A percentile compares a stretch with the other conserved stretches of the same genome.
Conservation (phyloP, 768 basidiomycete genomes). For the Mrakia hoshinonis region DNA sequence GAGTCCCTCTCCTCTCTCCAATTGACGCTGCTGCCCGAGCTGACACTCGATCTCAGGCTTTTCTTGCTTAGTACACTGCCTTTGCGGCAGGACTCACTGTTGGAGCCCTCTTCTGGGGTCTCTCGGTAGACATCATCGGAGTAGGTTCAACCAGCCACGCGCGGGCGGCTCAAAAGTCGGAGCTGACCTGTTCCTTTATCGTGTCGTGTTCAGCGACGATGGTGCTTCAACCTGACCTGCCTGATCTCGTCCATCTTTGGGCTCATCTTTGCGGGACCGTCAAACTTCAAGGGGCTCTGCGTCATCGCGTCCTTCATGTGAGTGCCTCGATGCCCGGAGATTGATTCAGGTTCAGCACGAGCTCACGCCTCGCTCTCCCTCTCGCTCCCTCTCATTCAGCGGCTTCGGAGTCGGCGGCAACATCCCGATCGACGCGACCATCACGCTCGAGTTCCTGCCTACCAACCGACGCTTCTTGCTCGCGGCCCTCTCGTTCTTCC, state of each 20-base stretch:
- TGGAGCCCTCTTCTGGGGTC: too few species aligned
- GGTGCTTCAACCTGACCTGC: conserved; percentile 44
- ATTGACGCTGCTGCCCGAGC: conserved; percentile 15
- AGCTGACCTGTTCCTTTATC: too few species aligned
- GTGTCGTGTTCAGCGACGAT: too few species aligned
- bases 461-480: conserved; percentile 45
- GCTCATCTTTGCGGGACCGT: conserved; percentile 40
- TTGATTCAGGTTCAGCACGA: not conserved
- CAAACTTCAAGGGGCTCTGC: conserved; percentile 42
- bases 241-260: conserved; percentile 41
- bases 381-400: conserved; percentile 30
- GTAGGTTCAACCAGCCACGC: too few species aligned
- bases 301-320: conserved; percentile 37
- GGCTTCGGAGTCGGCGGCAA: conserved; percentile 39
- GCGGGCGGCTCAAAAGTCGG: too few species aligned
- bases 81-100: too few species aligned
- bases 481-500: conserved; percentile 46
- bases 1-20: not conserved
- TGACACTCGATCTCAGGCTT: not conserved
- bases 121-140: conserved; percentile 41
- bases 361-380: not conserved
- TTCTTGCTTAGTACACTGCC: too few species aligned
- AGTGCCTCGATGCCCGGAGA: not conserved
- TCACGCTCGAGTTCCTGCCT: conserved; percentile 38
- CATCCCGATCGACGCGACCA: conserved; percentile 43